Conservation (phyloP, 1,284 basidiomycete genomes). For the Malassezia restricta region DNA sequence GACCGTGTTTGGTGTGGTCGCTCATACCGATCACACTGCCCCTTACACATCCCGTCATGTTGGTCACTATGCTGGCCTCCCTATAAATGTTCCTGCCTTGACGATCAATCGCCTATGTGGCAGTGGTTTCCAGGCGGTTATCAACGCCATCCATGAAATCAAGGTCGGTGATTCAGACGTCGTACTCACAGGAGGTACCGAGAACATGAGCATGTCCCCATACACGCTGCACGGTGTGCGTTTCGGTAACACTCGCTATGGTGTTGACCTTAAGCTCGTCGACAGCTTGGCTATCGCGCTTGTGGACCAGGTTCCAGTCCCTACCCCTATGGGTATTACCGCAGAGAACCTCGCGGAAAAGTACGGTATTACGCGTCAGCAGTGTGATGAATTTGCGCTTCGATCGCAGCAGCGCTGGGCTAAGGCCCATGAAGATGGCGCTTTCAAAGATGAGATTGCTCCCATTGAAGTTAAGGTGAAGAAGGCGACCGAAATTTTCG, state of each 20-base stretch:
- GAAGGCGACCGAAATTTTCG: conserved; percentile 34
- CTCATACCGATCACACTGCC: conserved; percentile 51
- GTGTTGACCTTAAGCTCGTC: conserved; percentile 52
- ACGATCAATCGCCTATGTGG: conserved; percentile 73
- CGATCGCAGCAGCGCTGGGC: conserved; percentile 47
- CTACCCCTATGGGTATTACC: conserved; percentile 56
- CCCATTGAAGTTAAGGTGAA: conserved; percentile 45
- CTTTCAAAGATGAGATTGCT: conserved; percentile 47
- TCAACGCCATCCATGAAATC: conserved; percentile 81
- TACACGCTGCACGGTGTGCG: conserved; percentile 47
- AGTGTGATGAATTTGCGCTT: conserved; percentile 56
- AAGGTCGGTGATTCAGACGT: conserved; percentile 71
- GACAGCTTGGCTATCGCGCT: conserved; percentile 52
- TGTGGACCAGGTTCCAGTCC: conserved; percentile 51
- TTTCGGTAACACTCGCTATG: conserved; percentile 47
- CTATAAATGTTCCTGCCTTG: conserved; percentile 50
- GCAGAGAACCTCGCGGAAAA: conserved; percentile 78
- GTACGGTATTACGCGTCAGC: conserved; percentile 67
- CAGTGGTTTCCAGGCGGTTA: conserved; percentile 85
- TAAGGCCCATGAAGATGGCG: conserved; percentile 48
- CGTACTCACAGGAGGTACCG: conserved; percentile 88
- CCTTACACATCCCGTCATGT: conserved; percentile 93
- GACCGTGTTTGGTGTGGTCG: conserved; percentile 43
- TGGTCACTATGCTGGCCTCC: conserved; percentile 66
- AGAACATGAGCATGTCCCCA: conserved; percentile 91